Evolutionary conservation across 2,329 filamentous ascomycete species (phyloP).

Genomic region (Bipolaris bicolor): DNA sequence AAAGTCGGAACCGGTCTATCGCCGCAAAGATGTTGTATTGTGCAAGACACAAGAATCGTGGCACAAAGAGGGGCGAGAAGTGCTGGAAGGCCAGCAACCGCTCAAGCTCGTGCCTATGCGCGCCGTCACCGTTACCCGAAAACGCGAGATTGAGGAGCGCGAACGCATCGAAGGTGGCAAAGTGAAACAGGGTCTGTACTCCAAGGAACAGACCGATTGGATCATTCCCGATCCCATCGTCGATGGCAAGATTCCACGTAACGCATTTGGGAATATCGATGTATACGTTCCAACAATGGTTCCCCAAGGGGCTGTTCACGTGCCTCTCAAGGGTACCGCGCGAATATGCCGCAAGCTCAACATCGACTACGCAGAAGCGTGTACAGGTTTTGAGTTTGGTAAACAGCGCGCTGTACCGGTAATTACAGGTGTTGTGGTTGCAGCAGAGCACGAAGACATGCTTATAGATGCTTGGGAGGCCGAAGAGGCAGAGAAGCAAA

Average conservation of each 20-base stretch:
- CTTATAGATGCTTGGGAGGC: constrained; percentile 77
- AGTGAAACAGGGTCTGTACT: constrained; percentile 84
- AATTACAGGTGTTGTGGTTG: constrained; percentile 87
- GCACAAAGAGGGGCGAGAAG: constrained; percentile 92
- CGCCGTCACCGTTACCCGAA: constrained; percentile 85
- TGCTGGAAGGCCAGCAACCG: constrained; percentile 72
- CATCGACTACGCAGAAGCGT: constrained; percentile 91
- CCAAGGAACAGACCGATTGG: constrained; percentile 86
- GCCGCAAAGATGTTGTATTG: constrained; percentile 76
- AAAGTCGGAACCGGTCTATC: constrained; percentile 80
- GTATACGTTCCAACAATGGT: constrained; percentile 95
- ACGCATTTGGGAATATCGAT: constrained; percentile 95
- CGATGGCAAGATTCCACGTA: constrained; percentile 88
- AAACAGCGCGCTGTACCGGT: constrained; percentile 92
- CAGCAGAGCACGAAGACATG: constrained; percentile 75
- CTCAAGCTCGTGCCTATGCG: constrained; percentile 89
- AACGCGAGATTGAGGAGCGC: constrained; percentile 86
- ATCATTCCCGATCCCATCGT: constrained; percentile 89
- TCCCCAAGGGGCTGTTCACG: constrained; percentile 80
- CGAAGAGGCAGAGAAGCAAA: constrained; percentile 75
- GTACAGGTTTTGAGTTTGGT: constrained; percentile 95
- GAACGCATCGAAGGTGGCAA: constrained; percentile 80
- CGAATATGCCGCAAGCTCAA: constrained; percentile 82
- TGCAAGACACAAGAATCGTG: constrained; percentile 95
- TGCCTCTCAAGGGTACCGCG: constrained; percentile 77